Evolutionary conservation across 139 green algal genomes (phyloP).

Genomic region (Pseudopediastrum boryanum): DNA sequence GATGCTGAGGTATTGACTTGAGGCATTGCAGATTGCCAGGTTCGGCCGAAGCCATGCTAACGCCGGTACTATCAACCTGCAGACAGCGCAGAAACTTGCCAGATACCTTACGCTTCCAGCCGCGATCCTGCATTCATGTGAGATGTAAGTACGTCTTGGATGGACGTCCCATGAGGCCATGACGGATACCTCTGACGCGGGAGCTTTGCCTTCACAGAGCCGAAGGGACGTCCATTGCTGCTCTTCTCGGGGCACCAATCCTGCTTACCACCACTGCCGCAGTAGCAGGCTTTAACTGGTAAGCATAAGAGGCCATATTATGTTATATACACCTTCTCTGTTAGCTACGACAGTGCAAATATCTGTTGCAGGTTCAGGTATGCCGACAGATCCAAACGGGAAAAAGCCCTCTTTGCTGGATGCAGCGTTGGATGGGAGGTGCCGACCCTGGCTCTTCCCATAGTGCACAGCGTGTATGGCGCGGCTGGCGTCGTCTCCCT

Average conservation of each 20-base stretch:
- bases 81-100: slow-evolving; percentile 31
- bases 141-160: neutral
- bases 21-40: too few species aligned
- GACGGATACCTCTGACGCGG: neutral
- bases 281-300: slow-evolving; percentile 18
- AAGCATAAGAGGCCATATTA: neutral
- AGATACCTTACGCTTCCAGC: slow-evolving; percentile 48
- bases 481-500: slow-evolving; percentile 18
- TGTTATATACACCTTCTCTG: too few species aligned
- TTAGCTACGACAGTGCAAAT: too few species aligned
- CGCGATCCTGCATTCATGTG: slow-evolving; percentile 39
- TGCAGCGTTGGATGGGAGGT: slow-evolving; percentile 12
- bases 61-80: too few species aligned
- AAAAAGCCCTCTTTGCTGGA: slow-evolving; percentile 14
- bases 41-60: too few species aligned
- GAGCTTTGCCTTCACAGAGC: neutral
- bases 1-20: slow-evolving; percentile 57
- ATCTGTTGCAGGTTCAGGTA: too few species aligned
- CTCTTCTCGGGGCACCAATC: slow-evolving; percentile 15
- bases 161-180: neutral
- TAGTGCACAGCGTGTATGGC: slow-evolving; percentile 6
- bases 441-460: slow-evolving; percentile 5
- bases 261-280: slow-evolving; percentile 7
- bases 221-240: neutral
- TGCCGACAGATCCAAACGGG: too few species aligned